Base-by-base conservation (phyloP, 2,329 filamentous ascomycete species). In the Leptographium radiaticola region DNA sequence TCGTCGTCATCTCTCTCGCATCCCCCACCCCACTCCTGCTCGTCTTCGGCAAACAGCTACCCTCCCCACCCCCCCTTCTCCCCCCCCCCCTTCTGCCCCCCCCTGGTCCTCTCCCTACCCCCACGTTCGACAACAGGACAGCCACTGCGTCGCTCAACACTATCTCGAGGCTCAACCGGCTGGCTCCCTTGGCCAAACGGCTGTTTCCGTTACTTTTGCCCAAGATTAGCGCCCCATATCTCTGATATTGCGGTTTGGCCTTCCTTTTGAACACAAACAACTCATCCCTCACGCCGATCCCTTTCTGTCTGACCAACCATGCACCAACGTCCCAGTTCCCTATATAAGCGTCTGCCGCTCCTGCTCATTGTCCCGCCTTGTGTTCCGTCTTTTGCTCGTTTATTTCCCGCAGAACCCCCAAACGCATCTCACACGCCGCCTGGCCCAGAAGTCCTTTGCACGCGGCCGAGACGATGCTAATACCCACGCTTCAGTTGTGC, bases 401-500 rank as follows among this genome's bases (percentile, higher is more conserved):
- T 36, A 13, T 13, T 13, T 36, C 12, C 25, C 11, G 10, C 36
- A 20, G 30, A 13, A 20, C 20, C 33, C 46, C 33, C 33, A 15
- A 30, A 20, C 9, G 9, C 46, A n/a, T 49, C 46, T 38, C 8
- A 25, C 25, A 5, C 25, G 5, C 38, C 9, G 2, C 10, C 38
- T 25, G 11, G 10, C 4, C 18, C 25, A 31, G 18, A 18, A 15
- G 12, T 54, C 36, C 31, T 13, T 34, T 40, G 39, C 7, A 20
- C 16, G 18, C 18, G 15, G 38, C 42, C 47, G 54, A 30, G 55
- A 63, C 58, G 57, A 64, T 70, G 64, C 70, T 74, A 63, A 74
- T 65, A 25, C 63, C 65, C 16, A 61, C 65, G 50, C 59, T 80
- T 55, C 76, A 85, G 81, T 70, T 85, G 64, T 84, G 80, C 65